Evolutionary conservation across 306 rosid species (phyloP), one percentile per base, ranked within the genome.

Genomic region (Dalbergia oliveri): DNA sequence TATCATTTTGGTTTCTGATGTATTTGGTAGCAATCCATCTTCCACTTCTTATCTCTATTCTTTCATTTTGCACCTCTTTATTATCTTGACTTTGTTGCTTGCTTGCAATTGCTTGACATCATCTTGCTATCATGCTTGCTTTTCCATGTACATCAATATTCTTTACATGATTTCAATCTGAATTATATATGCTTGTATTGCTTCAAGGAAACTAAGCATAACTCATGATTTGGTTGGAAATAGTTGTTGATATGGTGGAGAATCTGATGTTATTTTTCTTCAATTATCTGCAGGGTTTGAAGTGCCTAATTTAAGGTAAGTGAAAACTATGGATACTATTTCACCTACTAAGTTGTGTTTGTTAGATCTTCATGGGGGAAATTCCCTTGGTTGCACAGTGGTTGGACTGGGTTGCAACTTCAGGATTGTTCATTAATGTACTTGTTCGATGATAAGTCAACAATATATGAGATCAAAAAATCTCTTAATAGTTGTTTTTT

Each of bases 231-330:
- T 74, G 69, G 11, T 51, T 51, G 63, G 33, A 50, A 51, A 51
- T 14, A 31, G 18, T 6, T 15, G 3, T 41, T 16, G 21, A 18
- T 23, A 44, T 3, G 23, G 16, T 31, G 71, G 39, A 31, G 62
- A 54, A 14, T 78, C 60, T 54, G 60, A 54, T 54, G 21, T 8
- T 54, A 5, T 72, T 53, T 47, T 81, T 79, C 26, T 77, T 26
- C 13, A 47, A 63, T 74, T 51, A 59, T 53, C 75, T 88, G 58
- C 86, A 89, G 94, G 94, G 57, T 91, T 77, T 70, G 97, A 88
- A 45, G 84, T 89, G 26, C 94, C 91, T 12, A 88, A 78, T 54
- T 66, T 87, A 50, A 90, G 92, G 94, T 87, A 87, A 60, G 57
- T 26, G 33, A 61, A 41, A 2, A 8, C 23, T 76, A 68, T 44